Percentiles rank a stretch among this genome's conserved stretches.
Evolutionary conservation across 2,329 filamentous ascomycete genomes (phyloP).

Genomic region (Hyphodiscus sp.): DNA sequence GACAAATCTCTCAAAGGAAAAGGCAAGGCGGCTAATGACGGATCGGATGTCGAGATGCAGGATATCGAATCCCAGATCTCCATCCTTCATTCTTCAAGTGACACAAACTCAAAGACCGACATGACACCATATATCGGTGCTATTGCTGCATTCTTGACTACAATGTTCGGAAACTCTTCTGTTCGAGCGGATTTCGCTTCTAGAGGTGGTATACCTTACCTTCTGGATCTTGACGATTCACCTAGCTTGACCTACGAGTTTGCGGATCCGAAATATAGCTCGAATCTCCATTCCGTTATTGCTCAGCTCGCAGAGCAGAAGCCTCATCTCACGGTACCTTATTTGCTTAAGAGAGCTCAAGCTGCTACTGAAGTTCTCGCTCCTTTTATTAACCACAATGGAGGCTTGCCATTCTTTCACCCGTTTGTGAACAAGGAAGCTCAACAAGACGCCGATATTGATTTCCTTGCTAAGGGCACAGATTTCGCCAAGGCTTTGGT

Average conservation of each 20-base stretch:
- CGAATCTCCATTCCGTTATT: constrained; percentile 67
- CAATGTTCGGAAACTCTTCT: constrained; percentile 26
- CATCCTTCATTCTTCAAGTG: constrained; percentile 11
- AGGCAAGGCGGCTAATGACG: constrained; percentile 33
- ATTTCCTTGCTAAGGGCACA: constrained; percentile 59
- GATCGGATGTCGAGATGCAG: constrained; percentile 61
- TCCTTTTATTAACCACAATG: constrained; percentile 51
- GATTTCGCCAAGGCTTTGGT: constrained; percentile 71
- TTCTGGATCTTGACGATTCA: constrained; percentile 78
- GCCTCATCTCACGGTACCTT: constrained; percentile 74
- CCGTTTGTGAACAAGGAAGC: constrained; percentile 48
- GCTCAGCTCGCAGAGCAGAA: constrained; percentile 74
- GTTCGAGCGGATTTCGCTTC: constrained; percentile 57
- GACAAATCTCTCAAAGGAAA: constrained; percentile 33
- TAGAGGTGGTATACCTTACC: constrained; percentile 71
- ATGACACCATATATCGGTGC: constrained; percentile 60
- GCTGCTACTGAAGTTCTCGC: constrained; percentile 60
- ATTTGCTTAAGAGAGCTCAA: constrained; percentile 69
- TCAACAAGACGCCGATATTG: constrained; percentile 32
- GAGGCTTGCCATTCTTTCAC: constrained; percentile 59
- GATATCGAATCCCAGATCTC: constrained; percentile 38
- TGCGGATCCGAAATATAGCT: constrained; percentile 58
- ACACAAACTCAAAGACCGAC: constrained; percentile 18
- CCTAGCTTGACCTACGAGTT: constrained; percentile 74
- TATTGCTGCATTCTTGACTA: constrained; percentile 65